A percentile compares a stretch with the other conserved stretches of the same genome.
These are phyloP conservation scores for Talaromyces sp. DNA, from an alignment of 2,329 filamentous ascomycete genomes.

Conservation along the genomic window DNA sequence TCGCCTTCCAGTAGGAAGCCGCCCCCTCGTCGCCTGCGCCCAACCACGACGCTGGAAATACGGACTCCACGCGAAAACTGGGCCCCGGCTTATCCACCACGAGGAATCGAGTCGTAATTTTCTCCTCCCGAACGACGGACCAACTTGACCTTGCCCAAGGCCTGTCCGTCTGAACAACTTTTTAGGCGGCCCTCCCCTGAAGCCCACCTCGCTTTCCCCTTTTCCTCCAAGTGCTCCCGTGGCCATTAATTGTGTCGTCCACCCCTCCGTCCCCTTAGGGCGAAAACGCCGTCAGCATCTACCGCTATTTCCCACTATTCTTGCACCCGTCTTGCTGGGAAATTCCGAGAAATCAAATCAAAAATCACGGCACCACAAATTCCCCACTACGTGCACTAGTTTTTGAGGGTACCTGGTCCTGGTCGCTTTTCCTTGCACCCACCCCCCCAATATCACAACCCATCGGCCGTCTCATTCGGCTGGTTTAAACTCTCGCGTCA, in stretches of 20 bases:
- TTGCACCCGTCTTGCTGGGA: not conserved
- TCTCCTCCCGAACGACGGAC: conserved; percentile 18
- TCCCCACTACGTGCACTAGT: not conserved
- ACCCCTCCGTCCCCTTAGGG: conserved; percentile 18
- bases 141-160: not conserved
- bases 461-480: not conserved
- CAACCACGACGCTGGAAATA: conserved; percentile 16
- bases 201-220: conserved; percentile 16
- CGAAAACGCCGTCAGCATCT: conserved; percentile 23
- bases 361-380: not conserved
- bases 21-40: conserved; percentile 7
- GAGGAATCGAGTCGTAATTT: conserved; percentile 24
- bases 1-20: conserved; percentile 10
- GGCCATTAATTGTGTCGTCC: conserved; percentile 19
- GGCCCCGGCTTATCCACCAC: conserved; percentile 32
- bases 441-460: not conserved
- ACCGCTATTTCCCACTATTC: conserved; percentile 15
- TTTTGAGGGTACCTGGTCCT: not conserved
- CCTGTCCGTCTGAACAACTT: conserved; percentile 13
- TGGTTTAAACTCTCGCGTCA: conserved; percentile 6
- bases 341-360: not conserved
- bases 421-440: not conserved
- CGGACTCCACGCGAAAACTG: conserved; percentile 20
- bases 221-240: conserved; percentile 16
- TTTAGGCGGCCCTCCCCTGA: conserved; percentile 25